phyloP scores from a whole-genome alignment of 1,284 basidiomycete species.

The Ustilago shanxiensis region DNA sequence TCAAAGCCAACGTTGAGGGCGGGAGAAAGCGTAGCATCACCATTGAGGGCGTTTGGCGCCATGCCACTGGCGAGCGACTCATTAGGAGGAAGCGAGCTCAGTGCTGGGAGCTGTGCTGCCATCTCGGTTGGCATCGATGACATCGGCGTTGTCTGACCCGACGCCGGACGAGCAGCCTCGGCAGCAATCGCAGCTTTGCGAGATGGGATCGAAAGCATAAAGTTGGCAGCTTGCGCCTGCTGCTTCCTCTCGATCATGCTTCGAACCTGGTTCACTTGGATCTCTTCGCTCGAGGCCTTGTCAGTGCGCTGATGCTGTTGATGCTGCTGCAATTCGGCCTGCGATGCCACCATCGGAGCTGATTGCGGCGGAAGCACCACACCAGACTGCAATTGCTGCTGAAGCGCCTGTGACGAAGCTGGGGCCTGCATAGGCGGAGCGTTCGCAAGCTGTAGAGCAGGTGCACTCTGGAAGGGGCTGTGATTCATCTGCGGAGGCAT shows the following conservation, averaged over 20 bases:
- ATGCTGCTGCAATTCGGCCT: constrained; percentile 26
- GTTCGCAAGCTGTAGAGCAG: constrained; percentile 22
- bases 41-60: constrained; percentile 19
- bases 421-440: constrained; percentile 36
- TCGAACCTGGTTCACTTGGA: constrained; percentile 51
- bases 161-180: constrained; percentile 31
- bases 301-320: constrained; percentile 17
- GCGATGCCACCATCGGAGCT: constrained; percentile 38
- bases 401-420: constrained; percentile 37
- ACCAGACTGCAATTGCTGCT: constrained; percentile 40
- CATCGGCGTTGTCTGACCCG: constrained; percentile 58
- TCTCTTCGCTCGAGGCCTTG: constrained; percentile 43
- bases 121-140: constrained; percentile 60
- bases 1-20: constrained; percentile 38
- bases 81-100: constrained; percentile 43
- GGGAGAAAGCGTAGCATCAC: constrained; percentile 36
- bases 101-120: constrained; percentile 43
- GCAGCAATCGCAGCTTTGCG: constrained; percentile 48
- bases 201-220: constrained; percentile 59
- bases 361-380: constrained; percentile 30
- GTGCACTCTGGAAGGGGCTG: constrained; percentile 37
- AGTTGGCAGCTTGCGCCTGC: constrained; percentile 55
- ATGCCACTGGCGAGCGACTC: constrained; percentile 33
- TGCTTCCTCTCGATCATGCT: constrained; percentile 60
- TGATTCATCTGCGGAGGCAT: constrained; percentile 40